A percentile compares a stretch with the other conserved stretches of the same genome.
Conservation (phyloP, 2,329 filamentous ascomycete species). For the Allantophomopsis cytisporea region DNA sequence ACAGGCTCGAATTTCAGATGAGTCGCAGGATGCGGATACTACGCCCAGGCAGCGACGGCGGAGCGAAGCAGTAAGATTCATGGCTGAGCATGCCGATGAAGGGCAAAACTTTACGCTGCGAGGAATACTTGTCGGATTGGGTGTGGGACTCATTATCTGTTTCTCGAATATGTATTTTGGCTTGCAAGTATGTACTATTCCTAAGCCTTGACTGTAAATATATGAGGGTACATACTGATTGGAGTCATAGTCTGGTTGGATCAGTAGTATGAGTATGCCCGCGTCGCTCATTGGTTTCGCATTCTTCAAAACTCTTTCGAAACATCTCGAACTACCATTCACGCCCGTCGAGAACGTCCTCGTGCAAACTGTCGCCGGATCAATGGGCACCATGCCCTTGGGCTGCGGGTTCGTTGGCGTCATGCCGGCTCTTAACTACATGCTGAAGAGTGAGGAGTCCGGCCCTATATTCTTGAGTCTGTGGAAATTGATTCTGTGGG, state of each 20-base stretch:
- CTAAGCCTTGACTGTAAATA: constrained; percentile 25
- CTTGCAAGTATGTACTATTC: constrained; percentile 52
- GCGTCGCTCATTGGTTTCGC: constrained; percentile 89
- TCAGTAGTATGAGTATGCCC: constrained; percentile 91
- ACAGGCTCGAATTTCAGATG: too few relatives aligned
- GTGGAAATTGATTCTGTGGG: constrained; percentile 77
- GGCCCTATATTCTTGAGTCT: constrained; percentile 62
- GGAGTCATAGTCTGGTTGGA: constrained; percentile 49
- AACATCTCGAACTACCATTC: constrained; percentile 66
- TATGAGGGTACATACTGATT: neutral
- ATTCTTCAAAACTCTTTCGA: constrained; percentile 70
- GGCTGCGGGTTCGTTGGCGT: constrained; percentile 94
- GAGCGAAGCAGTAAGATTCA: constrained; percentile 14
- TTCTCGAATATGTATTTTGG: constrained; percentile 99
- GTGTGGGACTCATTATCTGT: constrained; percentile 81
- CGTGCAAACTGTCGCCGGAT: constrained; percentile 88
- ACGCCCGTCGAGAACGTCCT: constrained; percentile 93
- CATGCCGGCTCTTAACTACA: constrained; percentile 80
- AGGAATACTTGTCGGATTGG: constrained; percentile 64
- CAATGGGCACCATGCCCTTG: constrained; percentile 92
- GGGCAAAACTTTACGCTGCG: constrained; percentile 70
- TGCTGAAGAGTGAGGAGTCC: constrained; percentile 65
- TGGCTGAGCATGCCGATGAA: constrained; percentile 16
- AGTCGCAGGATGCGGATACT: neutral
- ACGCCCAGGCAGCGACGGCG: constrained; percentile 6